Evolutionary conservation across 2,329 filamentous ascomycete species (phyloP).

Genomic region (Pestalotiopsis sp.): DNA sequence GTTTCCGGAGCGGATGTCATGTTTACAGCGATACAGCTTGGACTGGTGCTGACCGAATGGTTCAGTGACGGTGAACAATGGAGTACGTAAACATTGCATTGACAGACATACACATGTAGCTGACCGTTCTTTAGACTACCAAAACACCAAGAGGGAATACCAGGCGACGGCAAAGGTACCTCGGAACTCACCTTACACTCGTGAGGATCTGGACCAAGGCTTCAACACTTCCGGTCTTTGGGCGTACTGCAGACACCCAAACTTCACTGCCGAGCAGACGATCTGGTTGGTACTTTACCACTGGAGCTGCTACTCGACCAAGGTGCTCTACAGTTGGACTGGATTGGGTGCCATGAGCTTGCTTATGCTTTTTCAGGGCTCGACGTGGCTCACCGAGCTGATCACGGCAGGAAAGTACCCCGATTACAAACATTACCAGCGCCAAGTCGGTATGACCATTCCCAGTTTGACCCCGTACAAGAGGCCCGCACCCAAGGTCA

Average conservation of each 20-base stretch:
- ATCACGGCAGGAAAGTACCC: slow-evolving; percentile 83
- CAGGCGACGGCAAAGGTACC: slow-evolving; percentile 72
- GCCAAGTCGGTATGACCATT: slow-evolving; percentile 79
- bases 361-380: slow-evolving; percentile 83
- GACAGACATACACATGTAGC: not conserved
- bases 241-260: slow-evolving; percentile 88
- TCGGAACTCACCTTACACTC: slow-evolving; percentile 61
- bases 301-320: slow-evolving; percentile 79
- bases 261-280: slow-evolving; percentile 89
- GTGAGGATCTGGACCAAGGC: slow-evolving; percentile 83
- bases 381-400: slow-evolving; percentile 82
- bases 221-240: slow-evolving; percentile 86
- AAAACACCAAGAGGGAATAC: slow-evolving; percentile 79
- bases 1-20: slow-evolving; percentile 46
- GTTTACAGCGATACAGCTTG: slow-evolving; percentile 48
- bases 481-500: slow-evolving; percentile 38
- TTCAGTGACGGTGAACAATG: slow-evolving; percentile 93
- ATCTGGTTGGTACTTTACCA: slow-evolving; percentile 89
- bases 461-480: slow-evolving; percentile 58
- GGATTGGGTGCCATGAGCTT: slow-evolving; percentile 69
- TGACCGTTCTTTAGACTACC: slow-evolving; percentile 61
- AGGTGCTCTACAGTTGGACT: slow-evolving; percentile 77
- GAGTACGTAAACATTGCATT: slow-evolving; percentile 51
- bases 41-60: slow-evolving; percentile 66
- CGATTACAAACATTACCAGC: slow-evolving; percentile 84